Conservation (phyloP, 495 filamentous ascomycete genomes). For the Mycothermus thermophilus region DNA sequence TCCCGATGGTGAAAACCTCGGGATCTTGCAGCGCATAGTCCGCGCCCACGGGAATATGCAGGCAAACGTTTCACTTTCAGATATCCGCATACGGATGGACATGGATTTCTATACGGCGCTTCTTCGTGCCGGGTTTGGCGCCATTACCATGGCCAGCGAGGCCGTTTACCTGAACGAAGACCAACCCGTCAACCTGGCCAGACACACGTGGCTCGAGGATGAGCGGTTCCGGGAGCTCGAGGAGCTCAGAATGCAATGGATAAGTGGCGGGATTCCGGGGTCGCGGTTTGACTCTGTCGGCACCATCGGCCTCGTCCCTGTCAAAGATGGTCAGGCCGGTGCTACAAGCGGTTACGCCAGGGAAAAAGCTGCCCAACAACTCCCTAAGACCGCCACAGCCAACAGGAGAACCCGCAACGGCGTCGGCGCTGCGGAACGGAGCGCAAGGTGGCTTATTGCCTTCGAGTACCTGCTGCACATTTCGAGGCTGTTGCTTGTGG, state of each 20-base stretch:
- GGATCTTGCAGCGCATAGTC: slow-evolving; percentile 34
- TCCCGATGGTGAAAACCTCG: slow-evolving; percentile 18
- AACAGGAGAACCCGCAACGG: slow-evolving; percentile 40
- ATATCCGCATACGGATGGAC: slow-evolving; percentile 60
- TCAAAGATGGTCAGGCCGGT: slow-evolving; percentile 29
- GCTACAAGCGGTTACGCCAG: slow-evolving; percentile 50
- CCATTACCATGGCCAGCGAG: slow-evolving; percentile 83
- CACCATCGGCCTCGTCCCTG: slow-evolving; percentile 38
- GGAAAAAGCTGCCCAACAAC: slow-evolving; percentile 45
- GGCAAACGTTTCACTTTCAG: slow-evolving; percentile 69
- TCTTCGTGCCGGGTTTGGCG: slow-evolving; percentile 69
- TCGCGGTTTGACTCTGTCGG: slow-evolving; percentile 34
- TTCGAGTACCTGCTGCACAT: slow-evolving; percentile 62
- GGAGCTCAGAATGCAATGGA: slow-evolving; percentile 38
- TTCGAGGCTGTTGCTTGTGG: slow-evolving; percentile 47
- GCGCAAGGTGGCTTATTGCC: slow-evolving; percentile 57
- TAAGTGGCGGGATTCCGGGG: slow-evolving; percentile 28
- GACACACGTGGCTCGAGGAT: slow-evolving; percentile 86
- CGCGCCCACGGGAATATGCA: slow-evolving; percentile 79
- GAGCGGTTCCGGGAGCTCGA: slow-evolving; percentile 57
- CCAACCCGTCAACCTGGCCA: slow-evolving; percentile 52
- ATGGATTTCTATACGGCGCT: slow-evolving; percentile 94
- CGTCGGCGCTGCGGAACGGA: slow-evolving; percentile 61
- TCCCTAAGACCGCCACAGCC: slow-evolving; percentile 33
- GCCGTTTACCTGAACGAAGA: slow-evolving; percentile 94